Evolutionary conservation across 306 rosid species (phyloP), one percentile per base, ranked within the genome.

Genomic region (Albizia julibrissin): DNA sequence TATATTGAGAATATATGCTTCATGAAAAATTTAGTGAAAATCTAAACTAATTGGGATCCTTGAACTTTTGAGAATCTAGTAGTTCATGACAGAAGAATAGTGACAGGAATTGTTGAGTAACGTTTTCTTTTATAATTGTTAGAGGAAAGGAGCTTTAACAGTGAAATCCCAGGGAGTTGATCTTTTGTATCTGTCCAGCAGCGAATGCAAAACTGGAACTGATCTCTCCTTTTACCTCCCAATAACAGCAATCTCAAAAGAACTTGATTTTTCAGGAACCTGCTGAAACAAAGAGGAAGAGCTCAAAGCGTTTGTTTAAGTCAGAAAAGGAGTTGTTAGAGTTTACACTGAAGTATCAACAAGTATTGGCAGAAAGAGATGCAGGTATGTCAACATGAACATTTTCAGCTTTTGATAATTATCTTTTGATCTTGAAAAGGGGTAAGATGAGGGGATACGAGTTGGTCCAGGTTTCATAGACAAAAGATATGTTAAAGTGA

Each of bases 311-410:
- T 69, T 77, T 88, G 69, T 90, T 90, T 75, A 93, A 92, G 86
- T 87, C 97, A 81, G 99, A 95, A 76, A 92, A 91, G 90, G 99
- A 95, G 85, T 92, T 93, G 72, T 84, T 95, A 62, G 98, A 92
- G 85, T 93, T 90, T 83, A 85, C 95, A 27, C 89, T 95, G 85
- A 95, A 89, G 90, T 95, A 95, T 86, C 97, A 95, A 76, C 97
- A 92, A 83, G 98, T 90, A 78, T 86, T 91, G 83, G 84, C 90
- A 3, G 99, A 95, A 91, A 95, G 98, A 88, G 99, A 95, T 89
- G 82, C 91, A 46, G 97, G 99, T 91, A 85, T 84, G 85, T 87
- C 76, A 80, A 74, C 71, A 39, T 77, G 68, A 81, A 75, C 84
- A 37, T 74, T 78, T 31, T 79, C 47, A 72, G 76, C 40, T 15